Evolutionary conservation across 805 yeast species (phyloP).

Genomic region (Ogataea ganodermae): DNA sequence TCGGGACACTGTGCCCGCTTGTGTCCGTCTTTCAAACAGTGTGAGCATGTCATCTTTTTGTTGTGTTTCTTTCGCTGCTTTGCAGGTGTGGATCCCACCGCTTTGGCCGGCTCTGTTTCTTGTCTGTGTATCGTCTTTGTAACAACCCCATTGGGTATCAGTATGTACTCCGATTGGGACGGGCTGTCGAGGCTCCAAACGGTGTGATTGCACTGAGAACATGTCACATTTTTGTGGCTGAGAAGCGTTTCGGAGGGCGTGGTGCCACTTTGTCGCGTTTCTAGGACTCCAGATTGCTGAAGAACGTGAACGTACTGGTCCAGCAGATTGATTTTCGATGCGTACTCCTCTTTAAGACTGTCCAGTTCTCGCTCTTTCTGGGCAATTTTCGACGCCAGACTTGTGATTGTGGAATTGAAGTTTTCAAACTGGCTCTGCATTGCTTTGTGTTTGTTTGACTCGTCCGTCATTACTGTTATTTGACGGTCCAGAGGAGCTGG

Average conservation of each 20-base stretch:
- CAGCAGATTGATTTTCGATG: conserved; percentile 19
- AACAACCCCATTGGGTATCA: conserved; percentile 25
- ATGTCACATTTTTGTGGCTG: conserved; percentile 4
- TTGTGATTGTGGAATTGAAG: conserved; percentile 24
- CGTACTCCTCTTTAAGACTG: conserved; percentile 25
- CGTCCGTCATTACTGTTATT: not conserved
- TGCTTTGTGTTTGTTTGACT: not conserved
- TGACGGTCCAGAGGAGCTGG: not conserved
- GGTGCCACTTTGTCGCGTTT: conserved; percentile 2
- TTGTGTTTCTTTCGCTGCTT: conserved; percentile 13
- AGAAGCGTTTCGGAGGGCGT: conserved; percentile 3
- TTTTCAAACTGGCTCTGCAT: conserved; percentile 18
- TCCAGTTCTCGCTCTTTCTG: conserved; percentile 44
- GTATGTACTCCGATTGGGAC: conserved; percentile 19
- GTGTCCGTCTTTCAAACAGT: conserved; percentile 37
- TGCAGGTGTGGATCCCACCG: not conserved
- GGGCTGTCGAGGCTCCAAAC: conserved; percentile 13
- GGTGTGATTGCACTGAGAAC: conserved; percentile 18
- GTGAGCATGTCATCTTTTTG: conserved; percentile 36
- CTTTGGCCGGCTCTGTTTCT: not conserved
- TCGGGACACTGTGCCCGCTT: conserved; percentile 38
- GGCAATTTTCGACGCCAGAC: conserved; percentile 40
- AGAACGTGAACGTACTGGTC: conserved; percentile 25
- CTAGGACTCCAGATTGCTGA: conserved; percentile 15
- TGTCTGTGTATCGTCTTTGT: not conserved